Percentiles rank a stretch among this genome's conserved stretches.
These are phyloP conservation scores for Ceratobasidium sp. DNA, from an alignment of 1,284 basidiomycete species.

Conservation along the genomic window DNA sequence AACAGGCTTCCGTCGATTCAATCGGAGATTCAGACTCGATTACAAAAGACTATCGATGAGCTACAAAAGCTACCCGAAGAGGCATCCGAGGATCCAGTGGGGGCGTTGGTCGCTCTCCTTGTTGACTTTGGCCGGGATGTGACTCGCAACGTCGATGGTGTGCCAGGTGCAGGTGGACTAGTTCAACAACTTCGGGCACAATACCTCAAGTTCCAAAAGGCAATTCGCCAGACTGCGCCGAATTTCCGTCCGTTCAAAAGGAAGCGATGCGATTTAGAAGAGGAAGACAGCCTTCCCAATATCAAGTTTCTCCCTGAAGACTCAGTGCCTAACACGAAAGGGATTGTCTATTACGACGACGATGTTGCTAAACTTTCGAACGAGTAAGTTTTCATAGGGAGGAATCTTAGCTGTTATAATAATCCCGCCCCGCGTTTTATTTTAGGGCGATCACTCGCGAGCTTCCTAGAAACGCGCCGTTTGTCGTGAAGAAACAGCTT, in stretches of 20 bases:
- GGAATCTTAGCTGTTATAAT: neutral
- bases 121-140: constrained; percentile 47
- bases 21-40: constrained; percentile 18
- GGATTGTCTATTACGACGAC: constrained; percentile 52
- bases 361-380: constrained; percentile 57
- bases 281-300: constrained; percentile 34
- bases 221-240: constrained; percentile 45
- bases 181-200: constrained; percentile 36
- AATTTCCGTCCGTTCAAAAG: constrained; percentile 45
- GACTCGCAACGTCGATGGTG: constrained; percentile 45
- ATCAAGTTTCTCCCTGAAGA: constrained; percentile 22
- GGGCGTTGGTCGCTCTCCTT: constrained; percentile 47
- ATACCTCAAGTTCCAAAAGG: constrained; percentile 38
- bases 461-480: constrained; percentile 57
- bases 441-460: constrained; percentile 56
- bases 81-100: constrained; percentile 46
- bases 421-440: neutral
- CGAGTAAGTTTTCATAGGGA: too few relatives aligned
- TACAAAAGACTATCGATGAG: constrained; percentile 10
- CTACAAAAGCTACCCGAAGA: constrained; percentile 43
- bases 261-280: constrained; percentile 38
- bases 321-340: constrained; percentile 1
- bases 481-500: constrained; percentile 53
- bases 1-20: constrained; percentile 24
- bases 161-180: constrained; percentile 42